Evolutionary conservation across 2,329 filamentous ascomycete species (phyloP), one percentile per base, ranked within the genome.

Genomic region (Macrophomina tecta): DNA sequence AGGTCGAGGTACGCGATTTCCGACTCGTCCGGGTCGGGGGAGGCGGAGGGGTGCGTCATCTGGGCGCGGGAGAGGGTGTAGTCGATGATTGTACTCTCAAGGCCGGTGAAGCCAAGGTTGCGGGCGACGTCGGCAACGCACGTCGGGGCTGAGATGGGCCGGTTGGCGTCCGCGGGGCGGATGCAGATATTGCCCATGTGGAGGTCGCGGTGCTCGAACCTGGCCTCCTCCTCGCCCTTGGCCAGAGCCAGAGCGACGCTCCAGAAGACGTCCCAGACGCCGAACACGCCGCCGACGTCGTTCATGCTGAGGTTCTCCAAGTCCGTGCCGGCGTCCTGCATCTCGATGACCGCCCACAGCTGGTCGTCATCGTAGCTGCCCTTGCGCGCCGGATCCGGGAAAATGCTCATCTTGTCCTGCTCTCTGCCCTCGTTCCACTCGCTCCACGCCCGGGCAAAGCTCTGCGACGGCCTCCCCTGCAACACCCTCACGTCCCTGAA

Each of bases 161-260:
- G 28, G 36, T 38, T 52, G 68, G 68, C 14, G 67, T 46, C 7
- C 70, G 68, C 18, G 71, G 74, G 75, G 8, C 73, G 70, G 53
- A 89, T 84, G 72, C 88, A 90, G 18, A 90, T 84, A 70, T 90
- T 90, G n/a, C 87, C 88, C 42, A 88, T 79, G 75, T 90, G 88
- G 4, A 90, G 76, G 75, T 90, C 88, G 23, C 88, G 84, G 74
- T 90, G 88, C 80, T 90, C 88, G 71, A 90, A 90, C 62, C 82
- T 76, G 5, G 85, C 83, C 64, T 82, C 83, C 71, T 85, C 82
- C 73, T 90, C 88, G 9, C 86, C 88, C 67, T 87, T 85, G 16
- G 85, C 87, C 9, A 90, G 76, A 1, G 86, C 84, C 71, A 89
- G 80, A 7, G 85, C 84, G n/a, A 89, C 86, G 16, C 86, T 85